Base-by-base conservation (phyloP, 2,329 filamentous ascomycete genomes). In the Trichoderma atrobrunneum region DNA sequence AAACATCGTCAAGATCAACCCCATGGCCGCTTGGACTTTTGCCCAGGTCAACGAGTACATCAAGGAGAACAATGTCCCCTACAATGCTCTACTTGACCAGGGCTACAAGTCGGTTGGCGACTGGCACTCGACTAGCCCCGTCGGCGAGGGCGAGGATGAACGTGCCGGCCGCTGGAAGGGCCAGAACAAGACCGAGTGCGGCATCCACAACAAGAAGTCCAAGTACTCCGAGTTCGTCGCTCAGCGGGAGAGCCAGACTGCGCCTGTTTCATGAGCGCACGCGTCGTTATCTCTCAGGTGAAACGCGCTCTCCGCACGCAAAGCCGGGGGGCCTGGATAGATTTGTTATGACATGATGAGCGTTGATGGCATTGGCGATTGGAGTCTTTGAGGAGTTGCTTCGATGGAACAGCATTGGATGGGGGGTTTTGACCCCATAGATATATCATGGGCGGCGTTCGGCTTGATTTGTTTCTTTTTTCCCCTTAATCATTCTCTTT, bases 51-150 rank as follows among this genome's bases (percentile, higher is more conserved):
- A 95, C 82, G 87, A 89, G 54, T 99, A 99, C 84, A 89, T 98
- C 84, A 89, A 90, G 77, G 91, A 92, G 78, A 89, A 98, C 86
- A 84, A 94, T 73, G 94, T 99, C 5, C 96, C 96, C 0, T 98
- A 97, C 87, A 99, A 99, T 81, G 90, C 88, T 74, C 89, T 99
- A 34, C 88, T 99, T 61, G 93, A 98, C 84, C 88, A 87, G 73
- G 96, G 96, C n/a, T 99, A 99, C 88, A 98, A 98, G 88, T 97
- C 94, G 75, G 88, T 99, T 74, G 96, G 96, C 74, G 96, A 99
- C 86, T 98, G 95, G 93, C 96, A 99, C 87, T 97, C 94, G 65
- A 99, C 96, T 5, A 92, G 90, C 77, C 95, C 96, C 14, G 94
- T 98, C 73, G 90, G 87, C 74, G 94, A 95, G 72, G 93, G 93